A percentile compares a stretch with the other conserved stretches of the same genome.
phyloP scores from a whole-genome alignment of 495 filamentous ascomycete genomes.

The Xylaria flabelliformis region DNA sequence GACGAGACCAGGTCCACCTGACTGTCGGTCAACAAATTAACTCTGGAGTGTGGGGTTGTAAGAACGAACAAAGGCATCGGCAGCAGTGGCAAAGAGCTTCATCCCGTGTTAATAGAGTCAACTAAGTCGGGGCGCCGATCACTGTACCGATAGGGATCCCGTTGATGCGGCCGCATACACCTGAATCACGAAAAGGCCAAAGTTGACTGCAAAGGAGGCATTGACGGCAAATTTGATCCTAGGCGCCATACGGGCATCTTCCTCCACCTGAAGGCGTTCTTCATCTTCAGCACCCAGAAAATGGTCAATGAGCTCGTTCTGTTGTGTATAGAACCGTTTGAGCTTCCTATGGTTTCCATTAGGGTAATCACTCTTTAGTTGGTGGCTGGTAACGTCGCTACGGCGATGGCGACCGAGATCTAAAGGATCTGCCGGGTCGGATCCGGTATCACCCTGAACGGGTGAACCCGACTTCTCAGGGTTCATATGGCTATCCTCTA shows the following conservation, averaged over 20 bases:
- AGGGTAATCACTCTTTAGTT: conserved; percentile 54
- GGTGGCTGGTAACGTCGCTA: conserved; percentile 46
- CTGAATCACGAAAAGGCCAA: conserved; percentile 63
- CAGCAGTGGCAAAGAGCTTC: conserved; percentile 62
- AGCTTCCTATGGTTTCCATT: conserved; percentile 51
- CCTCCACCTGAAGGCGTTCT: conserved; percentile 54
- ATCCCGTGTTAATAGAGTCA: conserved; percentile 31
- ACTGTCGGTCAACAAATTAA: conserved; percentile 14
- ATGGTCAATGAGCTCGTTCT: conserved; percentile 62
- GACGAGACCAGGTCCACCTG: conserved; percentile 66
- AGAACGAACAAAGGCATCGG: conserved; percentile 60
- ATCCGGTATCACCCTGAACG: conserved; percentile 29
- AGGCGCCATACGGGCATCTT: conserved; percentile 55
- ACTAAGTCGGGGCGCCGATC: conserved; percentile 27
- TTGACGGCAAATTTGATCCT: conserved; percentile 64
- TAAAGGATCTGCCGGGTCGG: conserved; percentile 45
- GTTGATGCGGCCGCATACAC: conserved; percentile 64
- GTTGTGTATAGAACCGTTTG: conserved; percentile 60
- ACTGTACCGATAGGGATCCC: conserved; percentile 55
- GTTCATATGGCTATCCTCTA: background rate
- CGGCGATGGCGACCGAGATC: conserved; percentile 50
- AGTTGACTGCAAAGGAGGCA: conserved; percentile 60
- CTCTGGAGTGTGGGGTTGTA: conserved; percentile 10
- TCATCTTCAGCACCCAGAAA: conserved; percentile 61
- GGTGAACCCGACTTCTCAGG: background rate